Percentiles rank a stretch among this genome's conserved stretches.
These are phyloP conservation scores for Tubosaeta brunneosetosa DNA, from an alignment of 768 basidiomycete species.

Conservation along the genomic window DNA sequence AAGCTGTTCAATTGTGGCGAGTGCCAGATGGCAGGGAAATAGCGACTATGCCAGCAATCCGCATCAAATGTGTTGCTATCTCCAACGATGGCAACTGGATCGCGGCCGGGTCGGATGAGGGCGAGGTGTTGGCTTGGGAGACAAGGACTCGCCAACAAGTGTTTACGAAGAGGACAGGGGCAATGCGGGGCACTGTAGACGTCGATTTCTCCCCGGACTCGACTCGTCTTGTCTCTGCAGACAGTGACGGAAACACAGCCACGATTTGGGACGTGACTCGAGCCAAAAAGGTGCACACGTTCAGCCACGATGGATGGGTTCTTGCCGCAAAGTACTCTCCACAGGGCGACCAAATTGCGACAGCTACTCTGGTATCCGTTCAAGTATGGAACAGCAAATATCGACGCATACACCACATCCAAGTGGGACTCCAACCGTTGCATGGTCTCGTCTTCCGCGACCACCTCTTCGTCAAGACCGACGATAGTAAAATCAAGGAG, in stretches of 20 bases:
- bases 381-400: neutral
- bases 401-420: neutral
- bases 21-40: neutral
- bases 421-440: neutral
- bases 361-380: neutral
- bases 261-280: neutral
- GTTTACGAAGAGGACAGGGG: neutral
- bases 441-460: neutral
- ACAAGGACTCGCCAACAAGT: neutral
- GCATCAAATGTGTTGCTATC: neutral
- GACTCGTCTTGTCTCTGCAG: neutral
- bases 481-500: neutral
- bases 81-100: neutral
- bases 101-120: neutral
- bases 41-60: neutral
- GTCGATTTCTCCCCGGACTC: neutral
- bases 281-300: neutral
- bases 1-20: neutral
- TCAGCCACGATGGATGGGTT: too few species aligned
- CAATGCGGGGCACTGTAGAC: too few species aligned
- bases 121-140: neutral
- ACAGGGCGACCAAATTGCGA: neutral
- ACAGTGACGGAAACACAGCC: neutral
- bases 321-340: neutral
- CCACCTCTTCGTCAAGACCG: neutral